phyloP scores from a whole-genome alignment of 225 moss, liverwort and hornwort species.

The Pleurozium schreberi region DNA sequence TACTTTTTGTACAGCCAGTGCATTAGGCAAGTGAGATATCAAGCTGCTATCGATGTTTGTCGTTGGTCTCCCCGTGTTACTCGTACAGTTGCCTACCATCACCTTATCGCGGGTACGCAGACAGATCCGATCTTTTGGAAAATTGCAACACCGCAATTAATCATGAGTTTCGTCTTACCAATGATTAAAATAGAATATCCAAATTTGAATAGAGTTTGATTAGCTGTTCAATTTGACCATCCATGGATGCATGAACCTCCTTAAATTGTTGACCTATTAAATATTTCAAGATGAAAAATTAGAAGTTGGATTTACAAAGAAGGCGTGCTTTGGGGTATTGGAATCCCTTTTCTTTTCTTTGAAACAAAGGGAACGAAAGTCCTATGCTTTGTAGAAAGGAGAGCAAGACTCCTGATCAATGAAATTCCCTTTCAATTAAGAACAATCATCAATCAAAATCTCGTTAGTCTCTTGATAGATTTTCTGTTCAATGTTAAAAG shows the following conservation, averaged over 20 bases:
- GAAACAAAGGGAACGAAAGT: not conserved
- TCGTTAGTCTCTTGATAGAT: not conserved
- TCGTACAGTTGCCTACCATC: not conserved
- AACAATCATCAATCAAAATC: not conserved
- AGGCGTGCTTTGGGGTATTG: no score
- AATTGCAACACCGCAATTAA: not conserved
- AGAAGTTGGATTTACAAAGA: not conserved
- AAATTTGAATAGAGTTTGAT: not conserved
- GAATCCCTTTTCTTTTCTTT: not conserved
- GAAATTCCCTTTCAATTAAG: not conserved
- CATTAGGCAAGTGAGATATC: not conserved
- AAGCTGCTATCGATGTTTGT: not conserved
- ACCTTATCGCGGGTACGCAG: not conserved
- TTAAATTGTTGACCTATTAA: not conserved
- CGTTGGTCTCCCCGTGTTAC: not conserved
- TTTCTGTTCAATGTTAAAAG: not conserved
- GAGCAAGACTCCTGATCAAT: not conserved
- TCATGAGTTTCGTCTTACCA: not conserved
- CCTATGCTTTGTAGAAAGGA: not conserved
- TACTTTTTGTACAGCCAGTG: not conserved
- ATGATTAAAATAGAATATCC: not conserved
- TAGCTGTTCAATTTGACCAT: not conserved
- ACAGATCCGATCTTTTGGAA: not conserved
- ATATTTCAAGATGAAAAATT: not conserved
- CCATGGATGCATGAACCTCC: not conserved